Base-by-base conservation (phyloP, 495 filamentous ascomycete species). In the Penicillium coffeae region DNA sequence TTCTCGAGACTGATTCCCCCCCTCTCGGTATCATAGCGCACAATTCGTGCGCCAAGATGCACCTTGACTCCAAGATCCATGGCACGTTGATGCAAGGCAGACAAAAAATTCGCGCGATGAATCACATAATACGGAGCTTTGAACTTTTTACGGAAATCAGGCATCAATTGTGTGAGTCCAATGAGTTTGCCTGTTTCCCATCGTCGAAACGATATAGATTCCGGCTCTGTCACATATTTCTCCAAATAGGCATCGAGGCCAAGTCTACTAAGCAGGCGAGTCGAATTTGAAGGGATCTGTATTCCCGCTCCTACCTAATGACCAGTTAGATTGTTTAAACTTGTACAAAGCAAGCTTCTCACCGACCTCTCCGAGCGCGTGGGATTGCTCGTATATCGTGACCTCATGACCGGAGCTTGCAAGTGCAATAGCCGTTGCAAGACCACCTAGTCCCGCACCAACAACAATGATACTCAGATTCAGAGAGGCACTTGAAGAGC, bases 201-300 rank as follows among this genome's bases (percentile, higher is more conserved):
- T 8, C 73, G 55, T n/a, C 73, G 57, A 21, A 75, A 69, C 3
- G 49, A 53, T 3, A 77, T 70, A 2, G 43, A 47, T 21, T 62
- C 56, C 4, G 72, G 73, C 42, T 69, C 62, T 1, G 63, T 63
- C 7, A 67, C 58, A n/a, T 58, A 50, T 1, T 46, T 38, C 20
- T 46, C 22, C 3, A 77, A 47, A 36, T 69, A 68, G 0, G 64
- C 60, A 5, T 48, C 58, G 2, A 78, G 53, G 0, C 72, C 73
- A 36, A 67, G 64, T 50, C 45, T 62, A 39, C 55, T 45, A 1
- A 83, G 69, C 10, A 83, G 65, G 0, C 69, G 68, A 4, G 69
- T 63, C 8, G 72, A 70, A 45, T 83, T 83, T 2, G 80, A 73
- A 8, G 77, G 73, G 25, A 81, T 71, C 50, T 83, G 79, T 44